Conservation (phyloP, 176 grass and related monocot genomes). For the Otatea glauca region DNA sequence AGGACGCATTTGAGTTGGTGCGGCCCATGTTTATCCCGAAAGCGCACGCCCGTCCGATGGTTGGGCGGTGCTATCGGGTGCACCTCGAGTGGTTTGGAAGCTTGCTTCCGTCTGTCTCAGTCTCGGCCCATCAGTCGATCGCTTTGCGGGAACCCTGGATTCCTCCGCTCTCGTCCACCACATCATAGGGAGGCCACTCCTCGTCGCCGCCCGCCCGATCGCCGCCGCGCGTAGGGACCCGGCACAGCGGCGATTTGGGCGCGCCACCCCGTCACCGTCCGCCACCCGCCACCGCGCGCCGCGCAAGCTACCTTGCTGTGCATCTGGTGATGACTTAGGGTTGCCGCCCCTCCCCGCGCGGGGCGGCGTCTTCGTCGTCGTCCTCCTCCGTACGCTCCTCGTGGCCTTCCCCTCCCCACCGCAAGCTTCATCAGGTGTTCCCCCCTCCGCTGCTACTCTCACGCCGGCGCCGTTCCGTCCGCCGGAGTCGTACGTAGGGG, state of each 20-base stretch:
- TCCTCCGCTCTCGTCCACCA: neutral
- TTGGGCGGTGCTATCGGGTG: too few species aligned
- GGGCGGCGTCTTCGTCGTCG: neutral
- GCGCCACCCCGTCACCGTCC: too few species aligned
- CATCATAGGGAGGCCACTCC: conserved; percentile 9
- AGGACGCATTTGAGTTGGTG: neutral
- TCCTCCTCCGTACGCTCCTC: neutral
- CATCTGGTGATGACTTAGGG: conserved; percentile 30
- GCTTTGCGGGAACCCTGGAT: conserved; percentile 1
- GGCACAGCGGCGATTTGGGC: neutral
- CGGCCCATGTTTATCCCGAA: neutral
- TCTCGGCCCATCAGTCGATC: neutral
- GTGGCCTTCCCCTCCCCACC: neutral
- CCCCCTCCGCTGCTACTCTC: neutral
- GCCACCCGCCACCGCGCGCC: neutral
- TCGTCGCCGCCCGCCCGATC: neutral
- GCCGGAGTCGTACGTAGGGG: neutral
- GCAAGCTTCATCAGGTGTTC: neutral
- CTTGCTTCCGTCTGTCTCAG: neutral
- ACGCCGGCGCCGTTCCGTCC: neutral
- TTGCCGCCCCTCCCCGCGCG: neutral
- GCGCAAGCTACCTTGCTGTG: conserved; percentile 21
- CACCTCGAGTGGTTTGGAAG: neutral
- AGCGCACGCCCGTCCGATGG: neutral
- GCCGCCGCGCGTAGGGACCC: neutral